These are phyloP conservation scores for Wickerhamomyces tratensis DNA, from an alignment of 805 yeast species.

Conservation along the genomic window DNA sequence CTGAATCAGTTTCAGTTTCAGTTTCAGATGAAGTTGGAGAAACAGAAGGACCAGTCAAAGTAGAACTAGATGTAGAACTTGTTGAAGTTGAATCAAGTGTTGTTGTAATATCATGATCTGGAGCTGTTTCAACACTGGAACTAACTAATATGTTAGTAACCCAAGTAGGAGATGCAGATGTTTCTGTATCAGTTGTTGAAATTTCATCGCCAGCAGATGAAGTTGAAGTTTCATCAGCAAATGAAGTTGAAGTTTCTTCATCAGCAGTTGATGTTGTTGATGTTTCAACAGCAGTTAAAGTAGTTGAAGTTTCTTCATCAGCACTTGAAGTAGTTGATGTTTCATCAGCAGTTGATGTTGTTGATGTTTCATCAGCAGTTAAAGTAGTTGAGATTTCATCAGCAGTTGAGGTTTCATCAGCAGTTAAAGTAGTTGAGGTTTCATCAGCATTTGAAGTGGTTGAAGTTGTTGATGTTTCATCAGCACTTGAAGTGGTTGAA, in stretches of 20 bases:
- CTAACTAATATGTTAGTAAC: too few species aligned
- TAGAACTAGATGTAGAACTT: too few species aligned
- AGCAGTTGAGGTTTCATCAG: not conserved
- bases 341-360: not conserved
- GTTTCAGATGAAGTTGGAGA: too few species aligned
- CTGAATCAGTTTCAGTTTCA: too few species aligned
- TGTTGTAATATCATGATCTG: too few species aligned
- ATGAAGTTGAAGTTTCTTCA: not conserved
- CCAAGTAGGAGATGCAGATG: not conserved
- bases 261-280: too few species aligned
- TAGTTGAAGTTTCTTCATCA: not conserved
- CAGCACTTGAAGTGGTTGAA: too few species aligned
- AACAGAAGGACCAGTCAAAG: too few species aligned
- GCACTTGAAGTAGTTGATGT: not conserved
- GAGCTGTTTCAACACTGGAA: too few species aligned
- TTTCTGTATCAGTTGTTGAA: not conserved
- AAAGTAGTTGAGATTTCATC: not conserved
- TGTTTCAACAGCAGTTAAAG: not conserved
- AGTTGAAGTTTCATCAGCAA: not conserved
- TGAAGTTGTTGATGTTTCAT: too few species aligned
- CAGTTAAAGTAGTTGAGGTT: not conserved
- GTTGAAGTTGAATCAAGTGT: too few species aligned
- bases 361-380: too few species aligned
- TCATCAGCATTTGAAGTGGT: not conserved
- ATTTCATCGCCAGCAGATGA: not conserved